phyloP scores from a whole-genome alignment of 371 early-diverging fungal species.

The Rhizopus stolonifer region DNA sequence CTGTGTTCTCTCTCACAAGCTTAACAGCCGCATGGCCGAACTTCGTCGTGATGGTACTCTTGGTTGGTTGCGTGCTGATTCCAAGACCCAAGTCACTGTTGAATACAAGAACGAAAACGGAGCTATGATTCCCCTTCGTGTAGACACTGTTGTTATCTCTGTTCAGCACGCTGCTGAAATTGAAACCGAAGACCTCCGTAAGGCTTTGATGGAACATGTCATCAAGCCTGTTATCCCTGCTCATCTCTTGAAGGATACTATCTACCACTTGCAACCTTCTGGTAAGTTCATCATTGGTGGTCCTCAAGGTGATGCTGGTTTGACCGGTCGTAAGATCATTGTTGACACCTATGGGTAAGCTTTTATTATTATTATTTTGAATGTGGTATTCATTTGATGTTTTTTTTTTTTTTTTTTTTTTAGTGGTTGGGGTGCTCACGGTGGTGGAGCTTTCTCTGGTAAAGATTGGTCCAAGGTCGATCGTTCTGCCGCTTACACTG shows the following conservation, averaged over 20 bases:
- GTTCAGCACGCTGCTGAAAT: slow-evolving; percentile 96
- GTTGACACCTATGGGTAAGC: slow-evolving; percentile 88
- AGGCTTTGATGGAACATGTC: slow-evolving; percentile 91
- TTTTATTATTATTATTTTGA: no score
- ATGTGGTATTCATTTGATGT: no score
- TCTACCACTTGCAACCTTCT: slow-evolving; percentile 98
- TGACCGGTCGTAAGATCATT: slow-evolving; percentile 99
- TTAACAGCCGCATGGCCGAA: slow-evolving; percentile 93
- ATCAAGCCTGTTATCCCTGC: slow-evolving; percentile 94
- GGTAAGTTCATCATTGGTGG: slow-evolving; percentile 99
- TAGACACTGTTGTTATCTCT: slow-evolving; percentile 98
- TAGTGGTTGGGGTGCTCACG: slow-evolving; percentile 99
- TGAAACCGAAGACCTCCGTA: slow-evolving; percentile 80
- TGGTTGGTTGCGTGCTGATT: slow-evolving; percentile 96
- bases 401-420: slow-evolving; percentile 4
- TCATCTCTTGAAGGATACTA: slow-evolving; percentile 88
- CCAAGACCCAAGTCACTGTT: slow-evolving; percentile 99
- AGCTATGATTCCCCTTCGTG: slow-evolving; percentile 92
- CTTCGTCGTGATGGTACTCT: slow-evolving; percentile 91
- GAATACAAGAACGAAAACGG: slow-evolving; percentile 97
- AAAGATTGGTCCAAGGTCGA: slow-evolving; percentile 99
- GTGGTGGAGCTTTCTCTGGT: slow-evolving; percentile 99
- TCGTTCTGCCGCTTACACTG: slow-evolving; percentile 99
- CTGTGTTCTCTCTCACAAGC: slow-evolving; percentile 94
- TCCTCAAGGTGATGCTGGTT: slow-evolving; percentile 99